Percentiles rank a stretch among this genome's conserved stretches.
phyloP scores from a whole-genome alignment of 108 stramenopile genomes.

The Halocafeteria seosinensis region DNA sequence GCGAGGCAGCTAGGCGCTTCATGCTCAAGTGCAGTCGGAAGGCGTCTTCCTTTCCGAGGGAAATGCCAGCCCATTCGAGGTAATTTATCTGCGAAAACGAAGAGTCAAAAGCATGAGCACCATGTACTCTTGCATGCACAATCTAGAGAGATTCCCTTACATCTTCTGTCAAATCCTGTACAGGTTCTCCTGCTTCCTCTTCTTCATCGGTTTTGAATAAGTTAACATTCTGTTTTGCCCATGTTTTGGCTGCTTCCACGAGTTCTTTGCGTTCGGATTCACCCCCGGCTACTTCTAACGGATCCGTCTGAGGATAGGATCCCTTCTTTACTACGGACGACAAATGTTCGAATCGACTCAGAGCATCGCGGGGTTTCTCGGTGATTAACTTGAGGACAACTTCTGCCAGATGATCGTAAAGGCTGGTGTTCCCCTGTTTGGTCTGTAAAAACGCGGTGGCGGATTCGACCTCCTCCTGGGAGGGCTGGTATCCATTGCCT shows the following conservation, averaged over 20 bases:
- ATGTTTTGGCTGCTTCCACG: constrained; percentile 2
- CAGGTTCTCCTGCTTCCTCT: constrained; percentile 14
- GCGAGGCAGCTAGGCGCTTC: constrained; percentile 21
- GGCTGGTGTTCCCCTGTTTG: constrained; percentile 4
- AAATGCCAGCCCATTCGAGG: constrained; percentile 11
- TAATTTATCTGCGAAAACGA: too few relatives aligned
- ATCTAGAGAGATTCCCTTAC: too few relatives aligned
- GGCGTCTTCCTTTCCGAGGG: not conserved
- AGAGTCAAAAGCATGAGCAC: too few relatives aligned
- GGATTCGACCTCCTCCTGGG: constrained; percentile 19
- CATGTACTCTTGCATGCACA: constrained; percentile 18
- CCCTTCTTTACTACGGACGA: constrained; percentile 29
- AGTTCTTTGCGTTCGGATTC: not conserved
- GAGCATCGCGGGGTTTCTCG: constrained; percentile 28
- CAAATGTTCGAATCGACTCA: constrained; percentile 28
- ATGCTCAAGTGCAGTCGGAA: constrained; percentile 29
- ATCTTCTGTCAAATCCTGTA: constrained; percentile 23
- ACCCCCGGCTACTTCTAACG: not conserved
- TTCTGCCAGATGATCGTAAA: constrained; percentile 12
- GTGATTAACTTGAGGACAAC: constrained; percentile 18
- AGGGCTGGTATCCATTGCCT: too few relatives aligned
- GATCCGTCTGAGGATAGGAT: not conserved
- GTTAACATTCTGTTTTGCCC: constrained; percentile 8
- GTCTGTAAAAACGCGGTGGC: constrained; percentile 28
- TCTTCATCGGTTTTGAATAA: constrained; percentile 25